These are phyloP conservation scores for Mimosa pudica DNA, from an alignment of 306 rosid species.

Conservation along the genomic window DNA sequence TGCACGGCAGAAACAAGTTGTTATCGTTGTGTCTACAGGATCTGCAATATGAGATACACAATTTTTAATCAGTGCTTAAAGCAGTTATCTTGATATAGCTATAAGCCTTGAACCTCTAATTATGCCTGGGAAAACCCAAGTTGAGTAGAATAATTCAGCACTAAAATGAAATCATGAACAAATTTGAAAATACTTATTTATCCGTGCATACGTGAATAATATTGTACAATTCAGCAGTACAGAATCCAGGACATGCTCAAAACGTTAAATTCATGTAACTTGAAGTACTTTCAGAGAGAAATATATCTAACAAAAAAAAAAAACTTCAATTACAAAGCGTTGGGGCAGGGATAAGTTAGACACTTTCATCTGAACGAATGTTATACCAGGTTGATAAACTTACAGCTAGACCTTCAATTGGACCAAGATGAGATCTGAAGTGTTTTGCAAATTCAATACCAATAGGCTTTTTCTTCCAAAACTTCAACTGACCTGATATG, in stretches of 20 bases:
- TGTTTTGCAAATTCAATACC: constrained; percentile 98
- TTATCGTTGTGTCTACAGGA: constrained; percentile 11
- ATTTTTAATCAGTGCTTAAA: neutral
- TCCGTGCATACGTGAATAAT: neutral
- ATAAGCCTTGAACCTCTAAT: neutral
- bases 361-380: constrained; percentile 22
- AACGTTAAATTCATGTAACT: constrained; percentile 1
- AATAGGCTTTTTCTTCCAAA: constrained; percentile 91
- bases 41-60: neutral
- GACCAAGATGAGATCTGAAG: constrained; percentile 95
- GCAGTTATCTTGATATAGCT: neutral
- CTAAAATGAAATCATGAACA: neutral
- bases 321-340: constrained; percentile 15
- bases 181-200: neutral
- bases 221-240: neutral
- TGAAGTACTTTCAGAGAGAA: constrained; percentile 1
- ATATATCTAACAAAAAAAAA: neutral
- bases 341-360: constrained; percentile 31
- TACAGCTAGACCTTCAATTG: constrained; percentile 94
- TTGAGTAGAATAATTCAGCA: neutral
- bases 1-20: constrained; percentile 75
- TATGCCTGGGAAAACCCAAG: neutral
- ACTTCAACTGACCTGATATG: constrained; percentile 83
- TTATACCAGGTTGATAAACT: constrained; percentile 43
- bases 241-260: constrained; percentile 17